Evolutionary conservation across 1,284 basidiomycete genomes (phyloP).

Genomic region (Cryptococcus amylolentus): DNA sequence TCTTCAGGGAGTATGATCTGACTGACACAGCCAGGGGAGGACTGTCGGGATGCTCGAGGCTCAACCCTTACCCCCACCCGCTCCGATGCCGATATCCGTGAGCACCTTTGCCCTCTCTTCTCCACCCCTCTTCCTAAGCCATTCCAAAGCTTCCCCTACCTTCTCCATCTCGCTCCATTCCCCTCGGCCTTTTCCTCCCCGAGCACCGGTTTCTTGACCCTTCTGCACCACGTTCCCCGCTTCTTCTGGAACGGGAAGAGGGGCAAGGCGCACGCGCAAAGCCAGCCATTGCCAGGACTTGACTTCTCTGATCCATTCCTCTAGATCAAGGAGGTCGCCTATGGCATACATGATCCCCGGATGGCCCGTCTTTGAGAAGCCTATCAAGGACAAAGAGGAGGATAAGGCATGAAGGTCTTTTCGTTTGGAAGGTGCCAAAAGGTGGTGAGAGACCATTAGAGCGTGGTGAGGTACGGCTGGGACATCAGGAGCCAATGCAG

Average conservation of each 20-base stretch:
- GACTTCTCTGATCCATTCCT: conserved; percentile 64
- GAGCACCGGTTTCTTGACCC: conserved; percentile 25
- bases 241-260: conserved; percentile 20
- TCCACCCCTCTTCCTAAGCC: conserved; percentile 54
- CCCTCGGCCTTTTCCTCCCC: conserved; percentile 39
- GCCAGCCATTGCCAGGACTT: conserved; percentile 76
- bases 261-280: conserved; percentile 58
- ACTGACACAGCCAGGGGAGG: not conserved
- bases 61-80: conserved; percentile 12
- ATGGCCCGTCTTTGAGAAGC: conserved; percentile 70
- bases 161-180: conserved; percentile 60
- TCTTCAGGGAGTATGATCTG: not conserved
- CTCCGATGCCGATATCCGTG: conserved; percentile 64
- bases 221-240: conserved; percentile 30
- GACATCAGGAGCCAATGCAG: not conserved
- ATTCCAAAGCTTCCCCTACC: conserved; percentile 64
- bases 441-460: conserved; percentile 68
- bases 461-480: conserved; percentile 54
- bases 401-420: conserved; percentile 62
- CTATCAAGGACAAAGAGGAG: conserved; percentile 57
- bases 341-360: conserved; percentile 69
- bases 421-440: conserved; percentile 65
- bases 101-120: conserved; percentile 59
- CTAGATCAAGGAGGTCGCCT: conserved; percentile 56
- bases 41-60: not conserved